Evolutionary conservation across 257 asterid genomes (phyloP).

Genomic region (Asclepias syriaca): DNA sequence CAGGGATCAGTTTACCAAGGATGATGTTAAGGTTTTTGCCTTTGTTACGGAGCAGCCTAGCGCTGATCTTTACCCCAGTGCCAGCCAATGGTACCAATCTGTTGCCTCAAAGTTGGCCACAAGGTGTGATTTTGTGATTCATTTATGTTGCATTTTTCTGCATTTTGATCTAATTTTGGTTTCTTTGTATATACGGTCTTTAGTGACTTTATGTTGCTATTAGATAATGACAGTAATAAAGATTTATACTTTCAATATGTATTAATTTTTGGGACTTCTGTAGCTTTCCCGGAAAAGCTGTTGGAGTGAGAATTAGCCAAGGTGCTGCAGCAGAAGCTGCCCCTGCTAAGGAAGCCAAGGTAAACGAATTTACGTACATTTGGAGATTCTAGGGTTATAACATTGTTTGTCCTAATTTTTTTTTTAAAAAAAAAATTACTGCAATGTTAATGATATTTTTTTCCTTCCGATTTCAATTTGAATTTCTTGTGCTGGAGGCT

Average conservation of each 20-base stretch:
- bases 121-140: constrained; percentile 37
- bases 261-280: constrained; percentile 1
- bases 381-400: background rate
- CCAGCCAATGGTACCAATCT: constrained; percentile 68
- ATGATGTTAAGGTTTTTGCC: constrained; percentile 68
- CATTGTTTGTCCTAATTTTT: background rate
- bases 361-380: background rate
- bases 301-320: constrained; percentile 62
- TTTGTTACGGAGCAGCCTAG: constrained; percentile 53
- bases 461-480: background rate
- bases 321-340: constrained; percentile 49
- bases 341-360: constrained; percentile 39
- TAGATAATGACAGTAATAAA: background rate
- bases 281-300: constrained; percentile 88
- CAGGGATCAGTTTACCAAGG: constrained; percentile 62
- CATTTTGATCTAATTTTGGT: background rate
- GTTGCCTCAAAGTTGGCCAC: constrained; percentile 53
- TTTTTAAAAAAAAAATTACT: too few species aligned
- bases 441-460: background rate
- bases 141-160: background rate
- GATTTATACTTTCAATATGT: constrained; percentile 1
- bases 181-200: background rate
- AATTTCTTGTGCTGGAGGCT: background rate
- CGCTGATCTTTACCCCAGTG: constrained; percentile 62
- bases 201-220: background rate